These are phyloP conservation scores for Tetrahymena thermophila DNA, from an alignment of 73 alveolate genomes.

Conservation along the genomic window DNA sequence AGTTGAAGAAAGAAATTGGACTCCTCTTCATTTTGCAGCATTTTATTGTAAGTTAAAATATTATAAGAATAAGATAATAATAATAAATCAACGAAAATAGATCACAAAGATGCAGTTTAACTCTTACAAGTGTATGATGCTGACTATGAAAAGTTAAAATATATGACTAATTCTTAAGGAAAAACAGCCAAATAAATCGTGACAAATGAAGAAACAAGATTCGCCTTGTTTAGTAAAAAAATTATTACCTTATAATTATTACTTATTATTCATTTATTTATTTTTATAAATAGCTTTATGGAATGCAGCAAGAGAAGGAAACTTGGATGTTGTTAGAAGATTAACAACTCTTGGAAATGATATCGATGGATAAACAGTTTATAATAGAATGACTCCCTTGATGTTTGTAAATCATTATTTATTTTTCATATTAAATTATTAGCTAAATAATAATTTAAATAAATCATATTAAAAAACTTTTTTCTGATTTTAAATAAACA, in stretches of 20 bases:
- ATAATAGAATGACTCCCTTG: constrained; percentile 40
- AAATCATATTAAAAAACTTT: no score
- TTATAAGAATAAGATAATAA: not conserved
- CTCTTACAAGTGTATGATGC: constrained; percentile 14
- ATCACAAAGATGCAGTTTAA: constrained; percentile 33
- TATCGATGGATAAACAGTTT: constrained; percentile 39
- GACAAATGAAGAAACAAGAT: constrained; percentile 60
- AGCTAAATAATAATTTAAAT: no score
- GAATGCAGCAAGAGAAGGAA: constrained; percentile 66
- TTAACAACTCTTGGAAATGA: constrained; percentile 48
- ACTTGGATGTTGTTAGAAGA: constrained; percentile 52
- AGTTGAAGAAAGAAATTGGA: constrained; percentile 34
- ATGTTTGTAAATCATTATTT: not conserved
- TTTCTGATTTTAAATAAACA: no score
- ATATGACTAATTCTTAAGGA: constrained; percentile 56
- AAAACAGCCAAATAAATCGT: constrained; percentile 46
- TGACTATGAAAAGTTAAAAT: constrained; percentile 18
- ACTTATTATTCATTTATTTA: not conserved
- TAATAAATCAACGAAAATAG: not conserved
- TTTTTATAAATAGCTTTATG: constrained; percentile 35
- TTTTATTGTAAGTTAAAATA: not conserved
- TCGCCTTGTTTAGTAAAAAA: constrained; percentile 44
- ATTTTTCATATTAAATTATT: not conserved
- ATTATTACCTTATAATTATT: not conserved
- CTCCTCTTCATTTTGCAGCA: constrained; percentile 36